These are phyloP conservation scores for Lantana camara DNA, from an alignment of 257 asterid species.

Conservation along the genomic window DNA sequence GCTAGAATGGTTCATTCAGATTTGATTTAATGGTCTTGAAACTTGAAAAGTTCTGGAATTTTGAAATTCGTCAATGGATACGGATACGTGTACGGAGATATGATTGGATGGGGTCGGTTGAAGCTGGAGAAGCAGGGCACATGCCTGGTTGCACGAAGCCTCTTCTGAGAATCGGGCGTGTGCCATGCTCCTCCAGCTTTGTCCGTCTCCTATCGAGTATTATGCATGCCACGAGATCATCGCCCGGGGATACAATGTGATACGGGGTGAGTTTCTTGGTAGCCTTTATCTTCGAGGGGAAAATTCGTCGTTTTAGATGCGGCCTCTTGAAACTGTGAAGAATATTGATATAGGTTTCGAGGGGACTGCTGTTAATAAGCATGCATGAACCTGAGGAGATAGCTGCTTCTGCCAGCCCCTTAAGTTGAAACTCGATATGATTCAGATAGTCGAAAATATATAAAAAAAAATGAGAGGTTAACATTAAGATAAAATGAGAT, in stretches of 20 bases:
- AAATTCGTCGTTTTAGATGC: no score
- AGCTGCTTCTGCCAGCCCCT: no score
- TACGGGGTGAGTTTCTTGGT: not conserved
- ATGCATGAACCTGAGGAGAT: no score
- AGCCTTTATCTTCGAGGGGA: not conserved
- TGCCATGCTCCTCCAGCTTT: slow-evolving; percentile 39
- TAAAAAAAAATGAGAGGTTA: not conserved
- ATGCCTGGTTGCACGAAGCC: slow-evolving; percentile 26
- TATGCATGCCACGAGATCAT: not conserved
- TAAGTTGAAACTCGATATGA: slow-evolving; percentile 4
- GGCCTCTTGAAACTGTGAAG: no score
- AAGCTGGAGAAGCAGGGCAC: slow-evolving; percentile 55
- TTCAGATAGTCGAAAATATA: not conserved
- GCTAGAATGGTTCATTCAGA: no score
- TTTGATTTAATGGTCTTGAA: not conserved
- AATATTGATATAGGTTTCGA: no score
- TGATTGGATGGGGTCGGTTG: slow-evolving; percentile 26
- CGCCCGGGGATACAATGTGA: not conserved
- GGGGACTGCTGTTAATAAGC: no score
- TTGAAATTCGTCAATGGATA: not conserved
- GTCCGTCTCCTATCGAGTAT: slow-evolving; percentile 26
- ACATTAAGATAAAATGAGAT: no score
- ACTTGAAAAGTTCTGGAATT: not conserved
- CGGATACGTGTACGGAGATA: not conserved
- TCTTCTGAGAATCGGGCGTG: slow-evolving; percentile 25